Evolutionary conservation across 2,329 filamentous ascomycete species (phyloP).

Genomic region (Alternaria rosae): DNA sequence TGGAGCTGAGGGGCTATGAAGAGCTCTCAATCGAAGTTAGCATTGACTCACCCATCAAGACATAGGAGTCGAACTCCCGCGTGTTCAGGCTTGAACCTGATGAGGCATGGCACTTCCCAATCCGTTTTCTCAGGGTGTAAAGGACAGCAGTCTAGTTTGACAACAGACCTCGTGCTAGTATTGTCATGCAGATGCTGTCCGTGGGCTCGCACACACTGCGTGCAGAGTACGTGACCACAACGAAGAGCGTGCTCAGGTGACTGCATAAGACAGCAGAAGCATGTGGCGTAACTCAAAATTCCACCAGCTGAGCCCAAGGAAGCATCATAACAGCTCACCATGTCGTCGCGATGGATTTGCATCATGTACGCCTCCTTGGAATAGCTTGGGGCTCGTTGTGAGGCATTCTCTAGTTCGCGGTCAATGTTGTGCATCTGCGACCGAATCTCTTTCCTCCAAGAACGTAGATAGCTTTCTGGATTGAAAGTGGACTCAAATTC

Average conservation of each 20-base stretch:
- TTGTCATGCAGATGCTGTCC: conserved; percentile 8
- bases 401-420: background rate
- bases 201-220: conserved; percentile 50
- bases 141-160: conserved; percentile 28
- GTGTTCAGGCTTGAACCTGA: conserved; percentile 38
- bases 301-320: background rate
- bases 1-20: no score
- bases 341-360: conserved; percentile 36
- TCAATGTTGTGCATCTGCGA: background rate
- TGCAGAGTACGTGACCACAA: conserved; percentile 58
- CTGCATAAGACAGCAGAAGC: conserved; percentile 57
- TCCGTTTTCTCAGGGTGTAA: background rate
- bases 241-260: conserved; percentile 54
- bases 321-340: conserved; percentile 43
- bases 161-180: background rate
- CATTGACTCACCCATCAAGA: conserved; percentile 13
- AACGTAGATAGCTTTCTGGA: conserved; percentile 15
- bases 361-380: conserved; percentile 21
- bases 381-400: conserved; percentile 24
- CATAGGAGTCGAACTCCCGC: conserved; percentile 17
- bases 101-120: conserved; percentile 2
- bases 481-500: conserved; percentile 50
- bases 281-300: conserved; percentile 23
- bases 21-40: background rate
- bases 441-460: background rate